Percentiles rank a stretch among this genome's conserved stretches.
Evolutionary conservation across 108 stramenopile species (phyloP).

Genomic region (Skeletonema marinoi): DNA sequence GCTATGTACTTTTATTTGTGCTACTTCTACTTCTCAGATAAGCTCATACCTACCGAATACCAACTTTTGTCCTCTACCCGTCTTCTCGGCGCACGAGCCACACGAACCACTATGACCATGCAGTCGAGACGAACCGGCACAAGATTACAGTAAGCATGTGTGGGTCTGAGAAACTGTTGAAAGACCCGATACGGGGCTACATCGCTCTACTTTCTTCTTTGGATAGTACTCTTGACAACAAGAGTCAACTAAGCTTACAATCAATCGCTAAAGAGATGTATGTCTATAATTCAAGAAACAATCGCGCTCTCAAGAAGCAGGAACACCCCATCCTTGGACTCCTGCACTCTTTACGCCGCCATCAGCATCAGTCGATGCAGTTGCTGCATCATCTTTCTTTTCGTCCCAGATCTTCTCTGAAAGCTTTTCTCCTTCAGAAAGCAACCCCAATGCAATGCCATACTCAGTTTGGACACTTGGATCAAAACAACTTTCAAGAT

Average conservation of each 20-base stretch:
- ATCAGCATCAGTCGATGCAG: background rate
- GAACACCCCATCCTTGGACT: slow-evolving; percentile 34
- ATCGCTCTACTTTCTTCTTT: no score
- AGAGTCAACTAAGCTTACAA: background rate
- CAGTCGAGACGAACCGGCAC: no score
- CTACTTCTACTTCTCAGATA: no score
- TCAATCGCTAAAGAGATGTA: background rate
- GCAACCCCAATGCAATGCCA: slow-evolving; percentile 46
- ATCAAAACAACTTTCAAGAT: slow-evolving; percentile 57
- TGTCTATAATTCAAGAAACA: background rate
- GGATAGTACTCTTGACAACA: no score
- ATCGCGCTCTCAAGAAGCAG: slow-evolving; percentile 6
- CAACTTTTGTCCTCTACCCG: no score
- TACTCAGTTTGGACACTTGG: slow-evolving; percentile 46
- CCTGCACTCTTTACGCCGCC: background rate
- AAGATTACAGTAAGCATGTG: no score
- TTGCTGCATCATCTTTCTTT: slow-evolving; percentile 1
- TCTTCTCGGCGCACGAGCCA: no score
- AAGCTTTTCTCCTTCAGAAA: slow-evolving; percentile 34
- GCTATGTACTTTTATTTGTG: no score
- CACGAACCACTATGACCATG: no score
- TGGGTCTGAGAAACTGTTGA: no score
- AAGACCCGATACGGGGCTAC: no score
- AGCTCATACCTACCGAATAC: no score
- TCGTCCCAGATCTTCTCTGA: slow-evolving; percentile 18